Percentiles rank a stretch among this genome's conserved stretches.
phyloP scores from a whole-genome alignment of 2,329 filamentous ascomycete species.

The Didymella arachidicola region DNA sequence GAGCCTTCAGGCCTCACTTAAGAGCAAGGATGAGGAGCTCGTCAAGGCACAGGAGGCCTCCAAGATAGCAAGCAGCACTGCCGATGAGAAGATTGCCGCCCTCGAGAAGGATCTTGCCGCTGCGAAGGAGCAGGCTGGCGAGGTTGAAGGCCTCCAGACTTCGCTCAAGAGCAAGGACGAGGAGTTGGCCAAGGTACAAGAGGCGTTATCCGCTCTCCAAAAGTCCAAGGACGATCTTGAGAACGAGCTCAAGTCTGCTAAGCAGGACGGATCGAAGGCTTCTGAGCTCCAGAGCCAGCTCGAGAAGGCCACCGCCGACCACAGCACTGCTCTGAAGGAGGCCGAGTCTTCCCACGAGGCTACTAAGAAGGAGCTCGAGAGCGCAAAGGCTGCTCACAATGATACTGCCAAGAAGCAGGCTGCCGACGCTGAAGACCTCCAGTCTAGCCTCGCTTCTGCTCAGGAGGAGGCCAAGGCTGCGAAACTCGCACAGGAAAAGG shows the following conservation, averaged over 20 bases:
- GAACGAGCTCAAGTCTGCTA: constrained; percentile 29
- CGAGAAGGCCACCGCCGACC: constrained; percentile 30
- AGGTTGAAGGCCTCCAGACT: not conserved
- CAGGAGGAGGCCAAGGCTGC: constrained; percentile 25
- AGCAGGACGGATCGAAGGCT: constrained; percentile 29
- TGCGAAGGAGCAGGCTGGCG: constrained; percentile 24
- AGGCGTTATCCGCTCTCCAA: constrained; percentile 23
- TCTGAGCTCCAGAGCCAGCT: constrained; percentile 34
- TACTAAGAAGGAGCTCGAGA: constrained; percentile 22
- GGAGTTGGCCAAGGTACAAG: constrained; percentile 1
- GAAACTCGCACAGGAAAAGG: constrained; percentile 20
- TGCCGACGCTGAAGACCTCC: constrained; percentile 1
- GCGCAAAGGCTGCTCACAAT: constrained; percentile 16
- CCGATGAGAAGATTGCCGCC: constrained; percentile 36
- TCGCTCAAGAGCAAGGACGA: not conserved
- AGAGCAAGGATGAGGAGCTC: constrained; percentile 24
- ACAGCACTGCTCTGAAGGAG: constrained; percentile 31
- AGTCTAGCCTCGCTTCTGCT: constrained; percentile 11
- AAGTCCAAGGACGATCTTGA: constrained; percentile 30
- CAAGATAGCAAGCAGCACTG: constrained; percentile 29
- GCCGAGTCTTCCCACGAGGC: constrained; percentile 25
- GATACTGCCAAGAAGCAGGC: constrained; percentile 16
- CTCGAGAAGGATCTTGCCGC: constrained; percentile 38
- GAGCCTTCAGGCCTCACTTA: constrained; percentile 14
- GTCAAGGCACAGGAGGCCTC: constrained; percentile 27